These are phyloP conservation scores for Stentor coeruleus DNA, from an alignment of 73 alveolate species.

Conservation along the genomic window DNA sequence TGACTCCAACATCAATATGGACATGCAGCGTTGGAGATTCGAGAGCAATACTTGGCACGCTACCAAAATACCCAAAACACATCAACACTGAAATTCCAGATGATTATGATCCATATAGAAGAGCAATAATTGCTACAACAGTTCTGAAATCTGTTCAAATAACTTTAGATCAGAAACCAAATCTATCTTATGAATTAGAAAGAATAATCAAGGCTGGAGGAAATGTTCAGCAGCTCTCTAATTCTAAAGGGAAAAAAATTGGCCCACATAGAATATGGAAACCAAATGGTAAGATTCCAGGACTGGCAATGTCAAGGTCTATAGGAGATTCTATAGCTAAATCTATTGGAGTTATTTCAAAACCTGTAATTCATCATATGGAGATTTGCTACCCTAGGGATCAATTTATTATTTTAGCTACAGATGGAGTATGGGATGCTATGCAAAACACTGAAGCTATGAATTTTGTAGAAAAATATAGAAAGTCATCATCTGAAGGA, in stretches of 20 bases:
- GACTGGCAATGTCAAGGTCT: conserved; percentile 96
- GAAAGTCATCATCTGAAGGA: not conserved
- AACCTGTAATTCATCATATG: conserved; percentile 30
- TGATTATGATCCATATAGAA: not conserved
- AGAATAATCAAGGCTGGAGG: conserved; percentile 69
- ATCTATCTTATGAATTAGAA: conserved; percentile 56
- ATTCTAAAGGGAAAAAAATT: conserved; percentile 61
- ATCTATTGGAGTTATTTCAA: conserved; percentile 76
- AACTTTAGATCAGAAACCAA: conserved; percentile 70
- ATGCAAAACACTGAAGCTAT: not conserved
- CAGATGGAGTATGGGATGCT: conserved; percentile 14
- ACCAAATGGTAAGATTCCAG: conserved; percentile 87
- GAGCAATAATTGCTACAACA: not conserved
- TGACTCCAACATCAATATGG: not conserved
- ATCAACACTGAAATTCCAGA: not conserved
- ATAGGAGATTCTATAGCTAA: conserved; percentile 90
- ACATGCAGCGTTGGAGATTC: not conserved
- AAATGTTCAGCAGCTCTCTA: conserved; percentile 46
- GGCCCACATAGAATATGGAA: conserved; percentile 98
- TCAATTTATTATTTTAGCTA: not conserved
- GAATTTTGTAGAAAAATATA: not conserved
- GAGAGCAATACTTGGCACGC: not conserved
- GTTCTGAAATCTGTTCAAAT: conserved; percentile 31
- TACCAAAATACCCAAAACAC: too few relatives aligned
- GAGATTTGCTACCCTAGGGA: not conserved